These are phyloP conservation scores for Mycena belliarum DNA, from an alignment of 768 basidiomycete genomes.

Conservation along the genomic window DNA sequence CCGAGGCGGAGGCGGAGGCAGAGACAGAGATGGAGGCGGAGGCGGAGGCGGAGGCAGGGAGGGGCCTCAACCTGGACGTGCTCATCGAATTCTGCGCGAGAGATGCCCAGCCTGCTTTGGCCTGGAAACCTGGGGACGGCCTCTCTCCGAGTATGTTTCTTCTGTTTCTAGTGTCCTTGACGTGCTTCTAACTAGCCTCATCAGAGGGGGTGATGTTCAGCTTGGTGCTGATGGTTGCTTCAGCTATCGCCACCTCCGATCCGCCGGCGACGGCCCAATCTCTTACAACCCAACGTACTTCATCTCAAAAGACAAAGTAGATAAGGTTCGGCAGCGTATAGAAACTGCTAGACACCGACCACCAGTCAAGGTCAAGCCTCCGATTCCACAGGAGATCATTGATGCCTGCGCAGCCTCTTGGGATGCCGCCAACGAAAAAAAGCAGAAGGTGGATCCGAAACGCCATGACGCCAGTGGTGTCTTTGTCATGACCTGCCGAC, in stretches of 20 bases:
- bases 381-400: constrained; percentile 35
- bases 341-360: constrained; percentile 21
- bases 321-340: constrained; percentile 32
- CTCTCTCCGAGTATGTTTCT: constrained; percentile 21
- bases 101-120: constrained; percentile 38
- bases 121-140: constrained; percentile 24
- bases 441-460: constrained; percentile 26
- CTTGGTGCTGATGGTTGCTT: constrained; percentile 40
- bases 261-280: constrained; percentile 31
- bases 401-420: constrained; percentile 35
- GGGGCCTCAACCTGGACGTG: background rate
- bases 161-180: background rate
- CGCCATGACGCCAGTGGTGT: constrained; percentile 35
- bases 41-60: too few species aligned
- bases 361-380: background rate
- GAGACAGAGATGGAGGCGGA: too few species aligned
- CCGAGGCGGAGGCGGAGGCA: background rate
- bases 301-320: constrained; percentile 34
- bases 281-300: constrained; percentile 28
- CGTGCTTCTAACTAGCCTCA: background rate
- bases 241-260: constrained; percentile 33
- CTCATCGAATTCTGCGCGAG: constrained; percentile 26
- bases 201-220: constrained; percentile 37
- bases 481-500: constrained; percentile 40
- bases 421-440: constrained; percentile 33